phyloP scores from a whole-genome alignment of 345 rosid species.

The Luvunga scandens region DNA sequence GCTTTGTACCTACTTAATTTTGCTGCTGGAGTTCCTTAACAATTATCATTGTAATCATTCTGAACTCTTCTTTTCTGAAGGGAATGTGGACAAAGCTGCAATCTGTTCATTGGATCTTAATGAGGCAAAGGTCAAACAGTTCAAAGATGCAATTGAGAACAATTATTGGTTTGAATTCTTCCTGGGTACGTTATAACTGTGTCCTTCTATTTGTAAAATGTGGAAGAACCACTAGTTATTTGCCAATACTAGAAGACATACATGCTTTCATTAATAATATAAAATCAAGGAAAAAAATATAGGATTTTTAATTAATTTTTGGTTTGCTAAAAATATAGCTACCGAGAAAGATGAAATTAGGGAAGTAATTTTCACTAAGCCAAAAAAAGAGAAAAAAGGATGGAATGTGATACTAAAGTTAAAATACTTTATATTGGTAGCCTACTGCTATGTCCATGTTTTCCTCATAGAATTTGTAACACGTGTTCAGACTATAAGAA shows the following conservation, averaged over 20 bases:
- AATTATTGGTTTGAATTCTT: constrained; percentile 94
- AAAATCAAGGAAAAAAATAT: background rate
- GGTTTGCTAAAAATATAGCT: background rate
- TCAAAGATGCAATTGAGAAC: constrained; percentile 87
- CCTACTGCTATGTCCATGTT: background rate
- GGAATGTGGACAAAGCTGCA: constrained; percentile 51
- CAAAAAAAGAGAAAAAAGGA: too few species aligned
- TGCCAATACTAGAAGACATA: background rate
- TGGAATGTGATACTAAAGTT: background rate
- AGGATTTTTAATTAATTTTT: background rate
- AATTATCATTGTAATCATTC: background rate
- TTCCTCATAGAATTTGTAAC: background rate
- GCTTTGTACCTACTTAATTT: constrained; percentile 2
- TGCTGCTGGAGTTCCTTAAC: background rate
- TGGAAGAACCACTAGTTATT: background rate
- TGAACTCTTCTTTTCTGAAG: constrained; percentile 30
- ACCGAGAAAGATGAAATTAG: background rate
- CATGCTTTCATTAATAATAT: background rate
- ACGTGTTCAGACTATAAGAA: background rate
- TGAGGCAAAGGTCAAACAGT: constrained; percentile 65
- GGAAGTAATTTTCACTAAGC: background rate
- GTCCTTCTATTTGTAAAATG: background rate
- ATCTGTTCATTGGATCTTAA: constrained; percentile 68
- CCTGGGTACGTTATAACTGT: constrained; percentile 66
- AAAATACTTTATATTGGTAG: background rate